Base-by-base conservation (phyloP, 2,329 filamentous ascomycete genomes). In the Penicillium sp. region DNA sequence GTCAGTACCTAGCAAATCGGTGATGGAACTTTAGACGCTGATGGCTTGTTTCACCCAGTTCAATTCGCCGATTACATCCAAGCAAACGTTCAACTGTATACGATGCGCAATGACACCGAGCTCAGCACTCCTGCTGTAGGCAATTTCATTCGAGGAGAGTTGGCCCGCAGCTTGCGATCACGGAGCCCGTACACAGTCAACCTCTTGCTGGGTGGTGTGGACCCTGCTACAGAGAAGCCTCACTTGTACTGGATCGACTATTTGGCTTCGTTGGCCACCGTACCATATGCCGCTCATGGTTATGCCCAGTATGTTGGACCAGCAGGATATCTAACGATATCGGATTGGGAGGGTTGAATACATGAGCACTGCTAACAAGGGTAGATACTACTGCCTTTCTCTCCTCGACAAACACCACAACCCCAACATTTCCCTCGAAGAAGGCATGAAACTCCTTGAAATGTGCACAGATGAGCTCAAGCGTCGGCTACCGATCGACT, bases 11-110 rank as follows among this genome's bases (percentile, higher is more conserved):
- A 9, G 33, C 50, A 6, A 44, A 55, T 14, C 21, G 39, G 16
- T 29, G 26, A 45, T 26, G 19, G 27, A 25, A 47, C 19, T 50
- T 35, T 25, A 35, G 21, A 52, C 59, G 52, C 62, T 66, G 60
- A 65, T 60, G 53, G 54, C 52, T 33, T 47, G 31, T 48, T 44
- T 29, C 25, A 26, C 58, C 16, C 57, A 96, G 93, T 98, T 62
- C 93, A 99, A 88, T 99, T 99, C 77, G 91, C 96, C 76, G 95
- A 99, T 81, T 99, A 93, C 81, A 96, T 99, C 77, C 93, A 98
- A 85, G 93, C 93, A 75, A 99, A 99, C 78, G 88, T 95, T 63
- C 92, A 96, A 80, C 89, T 99, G 73, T 99, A 99, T 81, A 92
- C 91, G 67, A 99, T 98, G 93, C 92, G 96, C 73, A 98, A 98